Conservation (phyloP, 108 stramenopile genomes). For the Cyclostephanos tholiformis region DNA sequence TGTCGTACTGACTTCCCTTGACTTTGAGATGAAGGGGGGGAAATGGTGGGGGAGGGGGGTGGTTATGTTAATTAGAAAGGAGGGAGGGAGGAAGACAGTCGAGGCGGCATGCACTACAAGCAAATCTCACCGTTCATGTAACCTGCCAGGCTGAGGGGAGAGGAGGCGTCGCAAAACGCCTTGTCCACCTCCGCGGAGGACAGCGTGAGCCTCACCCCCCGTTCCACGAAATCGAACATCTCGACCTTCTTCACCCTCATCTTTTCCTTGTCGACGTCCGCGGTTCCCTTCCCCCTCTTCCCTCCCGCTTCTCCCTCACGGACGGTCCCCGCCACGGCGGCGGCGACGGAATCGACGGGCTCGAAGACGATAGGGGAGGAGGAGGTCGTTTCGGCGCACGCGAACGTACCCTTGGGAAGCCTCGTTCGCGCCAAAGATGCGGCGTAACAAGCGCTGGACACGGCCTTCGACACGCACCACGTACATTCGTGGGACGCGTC, state of each 20-base stretch:
- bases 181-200: slow-evolving; percentile 33
- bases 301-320: no score
- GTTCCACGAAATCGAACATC: slow-evolving; percentile 22
- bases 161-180: slow-evolving; percentile 49
- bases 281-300: neutral
- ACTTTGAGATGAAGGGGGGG: slow-evolving; percentile 23
- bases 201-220: slow-evolving; percentile 30
- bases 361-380: no score
- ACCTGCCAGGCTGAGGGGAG: slow-evolving; percentile 44
- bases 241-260: neutral
- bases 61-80: neutral
- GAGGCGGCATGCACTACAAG: neutral
- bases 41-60: neutral
- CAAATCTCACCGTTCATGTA: slow-evolving; percentile 49
- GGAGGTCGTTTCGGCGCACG: neutral
- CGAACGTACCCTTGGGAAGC: slow-evolving; percentile 12
- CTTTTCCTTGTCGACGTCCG: neutral
- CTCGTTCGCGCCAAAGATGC: neutral
- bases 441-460: slow-evolving; percentile 16
- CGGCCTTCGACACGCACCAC: slow-evolving; percentile 24
- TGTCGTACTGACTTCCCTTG: slow-evolving; percentile 50
- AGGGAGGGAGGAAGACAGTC: neutral
- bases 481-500: slow-evolving; percentile 8
- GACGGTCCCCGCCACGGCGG: no score
- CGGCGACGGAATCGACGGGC: no score